phyloP scores from a whole-genome alignment of 441 rosid genomes.

The Pelargonium fulgidum region DNA sequence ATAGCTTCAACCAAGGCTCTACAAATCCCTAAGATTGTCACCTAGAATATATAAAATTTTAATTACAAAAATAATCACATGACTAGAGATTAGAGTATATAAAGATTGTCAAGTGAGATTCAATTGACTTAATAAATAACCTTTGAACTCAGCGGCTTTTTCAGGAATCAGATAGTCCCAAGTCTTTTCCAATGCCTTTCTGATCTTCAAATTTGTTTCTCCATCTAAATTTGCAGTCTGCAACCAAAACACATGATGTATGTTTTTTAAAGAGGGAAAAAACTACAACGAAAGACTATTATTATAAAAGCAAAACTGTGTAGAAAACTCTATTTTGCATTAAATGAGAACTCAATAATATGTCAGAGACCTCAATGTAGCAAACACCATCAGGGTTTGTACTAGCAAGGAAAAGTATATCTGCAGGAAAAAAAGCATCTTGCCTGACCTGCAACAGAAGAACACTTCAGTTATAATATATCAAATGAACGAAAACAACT shows the following conservation, averaged over 20 bases:
- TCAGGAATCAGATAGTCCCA: constrained; percentile 94
- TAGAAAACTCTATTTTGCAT: too few species aligned
- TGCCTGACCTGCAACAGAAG: constrained; percentile 66
- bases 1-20: neutral
- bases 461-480: constrained; percentile 14
- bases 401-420: constrained; percentile 81
- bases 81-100: neutral
- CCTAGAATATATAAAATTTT: neutral
- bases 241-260: constrained; percentile 27
- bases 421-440: constrained; percentile 96
- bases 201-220: constrained; percentile 96
- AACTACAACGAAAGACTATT: neutral
- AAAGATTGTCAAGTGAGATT: neutral
- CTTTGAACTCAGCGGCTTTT: constrained; percentile 83
- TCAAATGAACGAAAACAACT: neutral
- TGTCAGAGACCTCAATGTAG: constrained; percentile 69
- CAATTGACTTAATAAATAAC: constrained; percentile 30
- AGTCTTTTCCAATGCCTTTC: constrained; percentile 96
- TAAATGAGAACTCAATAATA: neutral
- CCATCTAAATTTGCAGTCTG: constrained; percentile 99
- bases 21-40: neutral
- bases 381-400: constrained; percentile 94
- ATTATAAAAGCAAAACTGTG: neutral
- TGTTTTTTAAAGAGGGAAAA: too few species aligned
- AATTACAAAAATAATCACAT: neutral